A percentile compares a stretch with the other conserved stretches of the same genome.
Evolutionary conservation across 495 filamentous ascomycete genomes (phyloP).

Genomic region (Lepraria neglecta): DNA sequence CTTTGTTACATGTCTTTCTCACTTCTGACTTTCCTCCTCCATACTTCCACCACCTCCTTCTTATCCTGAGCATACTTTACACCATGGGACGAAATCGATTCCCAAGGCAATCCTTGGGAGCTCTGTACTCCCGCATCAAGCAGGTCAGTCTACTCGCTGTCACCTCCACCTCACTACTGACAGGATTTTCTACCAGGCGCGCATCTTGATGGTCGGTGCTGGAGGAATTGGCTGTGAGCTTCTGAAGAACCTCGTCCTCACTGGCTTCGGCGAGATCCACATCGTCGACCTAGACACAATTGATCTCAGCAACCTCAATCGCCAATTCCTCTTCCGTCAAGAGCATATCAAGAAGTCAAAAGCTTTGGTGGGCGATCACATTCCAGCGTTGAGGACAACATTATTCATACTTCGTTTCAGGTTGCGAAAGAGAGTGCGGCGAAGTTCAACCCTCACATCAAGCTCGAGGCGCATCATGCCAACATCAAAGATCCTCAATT

Average conservation of each 20-base stretch:
- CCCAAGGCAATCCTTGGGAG: slow-evolving; percentile 57
- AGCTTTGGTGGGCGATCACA: slow-evolving; percentile 61
- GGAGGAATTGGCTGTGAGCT: slow-evolving; percentile 97
- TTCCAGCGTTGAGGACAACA: neutral
- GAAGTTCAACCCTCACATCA: slow-evolving; percentile 84
- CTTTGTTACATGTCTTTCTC: slow-evolving; percentile 24
- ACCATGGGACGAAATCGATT: slow-evolving; percentile 51
- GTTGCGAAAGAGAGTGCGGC: slow-evolving; percentile 90
- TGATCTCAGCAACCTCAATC: slow-evolving; percentile 94
- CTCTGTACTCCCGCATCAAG: slow-evolving; percentile 55
- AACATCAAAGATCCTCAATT: slow-evolving; percentile 95
- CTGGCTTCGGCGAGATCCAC: slow-evolving; percentile 90
- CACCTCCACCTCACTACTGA: slow-evolving; percentile 17
- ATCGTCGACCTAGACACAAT: slow-evolving; percentile 98
- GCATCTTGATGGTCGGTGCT: slow-evolving; percentile 89
- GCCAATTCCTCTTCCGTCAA: slow-evolving; percentile 94
- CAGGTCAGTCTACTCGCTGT: slow-evolving; percentile 44
- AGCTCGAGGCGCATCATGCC: slow-evolving; percentile 83
- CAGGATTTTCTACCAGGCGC: slow-evolving; percentile 52
- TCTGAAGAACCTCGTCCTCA: slow-evolving; percentile 90
- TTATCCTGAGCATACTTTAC: slow-evolving; percentile 2
- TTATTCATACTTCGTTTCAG: slow-evolving; percentile 39
- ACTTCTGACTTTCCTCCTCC: slow-evolving; percentile 20
- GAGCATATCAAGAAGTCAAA: slow-evolving; percentile 99
- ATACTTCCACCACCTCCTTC: slow-evolving; percentile 12